Evolutionary conservation across 208 protist species (phyloP).

Genomic region (Leishmania amazonensis): DNA sequence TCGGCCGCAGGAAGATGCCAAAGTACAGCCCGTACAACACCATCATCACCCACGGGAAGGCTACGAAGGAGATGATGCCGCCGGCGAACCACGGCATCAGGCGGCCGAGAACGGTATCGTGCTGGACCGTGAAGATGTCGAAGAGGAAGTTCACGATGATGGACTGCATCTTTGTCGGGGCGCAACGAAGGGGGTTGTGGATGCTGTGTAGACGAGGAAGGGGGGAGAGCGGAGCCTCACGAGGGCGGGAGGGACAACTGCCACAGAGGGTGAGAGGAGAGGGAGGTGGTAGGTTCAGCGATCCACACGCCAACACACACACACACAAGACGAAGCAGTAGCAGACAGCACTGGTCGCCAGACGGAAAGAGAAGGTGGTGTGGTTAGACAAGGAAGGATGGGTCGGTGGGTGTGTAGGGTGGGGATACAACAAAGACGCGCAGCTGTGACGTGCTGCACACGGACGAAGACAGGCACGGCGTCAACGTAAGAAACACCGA

Average conservation of each 20-base stretch:
- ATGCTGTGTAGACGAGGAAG: background rate
- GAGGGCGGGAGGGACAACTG: background rate
- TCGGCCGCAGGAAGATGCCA: slow-evolving; percentile 48
- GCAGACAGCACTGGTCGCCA: background rate
- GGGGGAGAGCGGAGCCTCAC: background rate
- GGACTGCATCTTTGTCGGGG: slow-evolving; percentile 7
- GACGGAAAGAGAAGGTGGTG: background rate
- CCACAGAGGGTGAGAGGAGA: background rate
- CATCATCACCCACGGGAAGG: slow-evolving; percentile 51
- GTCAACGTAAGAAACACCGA: background rate
- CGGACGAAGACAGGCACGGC: background rate
- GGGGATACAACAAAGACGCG: background rate
- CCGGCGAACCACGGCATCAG: slow-evolving; percentile 23
- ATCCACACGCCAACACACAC: background rate
- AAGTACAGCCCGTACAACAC: slow-evolving; percentile 47
- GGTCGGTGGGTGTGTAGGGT: background rate
- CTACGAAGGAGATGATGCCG: slow-evolving; percentile 28
- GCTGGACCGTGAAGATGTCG: slow-evolving; percentile 22
- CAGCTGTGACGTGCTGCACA: background rate
- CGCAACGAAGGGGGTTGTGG: background rate
- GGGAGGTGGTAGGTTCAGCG: background rate
- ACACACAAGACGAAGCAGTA: background rate
- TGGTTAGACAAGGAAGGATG: background rate
- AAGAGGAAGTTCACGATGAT: slow-evolving; percentile 19
- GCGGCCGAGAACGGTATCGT: slow-evolving; percentile 16